Evolutionary conservation across 2,329 filamentous ascomycete genomes (phyloP).

Genomic region (Epichloe uncinata): DNA sequence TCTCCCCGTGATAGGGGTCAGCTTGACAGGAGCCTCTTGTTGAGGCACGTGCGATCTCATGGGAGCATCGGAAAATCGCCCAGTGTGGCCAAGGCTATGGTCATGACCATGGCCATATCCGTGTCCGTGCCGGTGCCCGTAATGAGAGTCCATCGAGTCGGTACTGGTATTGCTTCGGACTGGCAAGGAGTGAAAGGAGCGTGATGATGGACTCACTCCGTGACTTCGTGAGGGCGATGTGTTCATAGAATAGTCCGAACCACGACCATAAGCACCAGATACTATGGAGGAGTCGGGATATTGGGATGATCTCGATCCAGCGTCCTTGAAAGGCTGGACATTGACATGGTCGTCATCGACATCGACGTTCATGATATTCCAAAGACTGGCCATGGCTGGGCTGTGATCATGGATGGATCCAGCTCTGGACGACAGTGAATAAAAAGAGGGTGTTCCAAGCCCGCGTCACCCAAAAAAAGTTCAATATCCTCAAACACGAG

Average conservation of each 20-base stretch:
- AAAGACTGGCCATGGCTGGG: conserved; percentile 39
- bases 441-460: not conserved
- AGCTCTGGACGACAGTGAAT: not conserved
- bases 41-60: conserved; percentile 29
- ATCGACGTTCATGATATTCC: conserved; percentile 43
- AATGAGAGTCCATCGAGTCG: conserved; percentile 34
- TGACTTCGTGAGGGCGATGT: conserved; percentile 20
- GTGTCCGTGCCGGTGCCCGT: conserved; percentile 13
- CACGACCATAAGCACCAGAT: conserved; percentile 14
- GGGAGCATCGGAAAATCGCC: conserved; percentile 14
- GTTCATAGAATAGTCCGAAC: conserved; percentile 12
- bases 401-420: conserved; percentile 25
- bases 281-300: conserved; percentile 19
- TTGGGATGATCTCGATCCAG: conserved; percentile 21
- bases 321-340: conserved; percentile 28
- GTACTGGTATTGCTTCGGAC: conserved; percentile 30
- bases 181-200: conserved; percentile 15
- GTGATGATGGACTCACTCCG: conserved; percentile 21
- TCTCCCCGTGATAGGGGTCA: conserved; percentile 43
- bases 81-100: conserved; percentile 9
- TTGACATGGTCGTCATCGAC: conserved; percentile 35
- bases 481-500: conserved; percentile 3
- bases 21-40: conserved; percentile 30
- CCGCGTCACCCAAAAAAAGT: not conserved
- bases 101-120: conserved; percentile 11